These are phyloP conservation scores for Arabidopsis arenosa DNA, from an alignment of 345 rosid species.

Conservation along the genomic window DNA sequence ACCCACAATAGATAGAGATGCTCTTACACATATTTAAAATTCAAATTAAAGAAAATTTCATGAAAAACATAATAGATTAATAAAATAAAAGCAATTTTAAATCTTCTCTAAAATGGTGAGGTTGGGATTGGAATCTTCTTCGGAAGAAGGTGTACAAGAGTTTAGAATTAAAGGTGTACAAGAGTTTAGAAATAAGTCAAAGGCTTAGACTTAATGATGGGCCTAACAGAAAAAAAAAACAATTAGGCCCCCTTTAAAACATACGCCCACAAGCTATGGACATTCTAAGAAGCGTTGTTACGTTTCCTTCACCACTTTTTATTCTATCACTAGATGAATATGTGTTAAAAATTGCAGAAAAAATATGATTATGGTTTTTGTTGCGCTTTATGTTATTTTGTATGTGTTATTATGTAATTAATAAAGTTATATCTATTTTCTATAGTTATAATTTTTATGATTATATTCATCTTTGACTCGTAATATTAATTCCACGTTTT, in stretches of 20 bases:
- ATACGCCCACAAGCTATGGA: neutral
- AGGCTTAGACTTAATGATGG: neutral
- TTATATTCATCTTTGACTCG: too few relatives aligned
- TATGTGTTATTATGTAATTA: too few relatives aligned
- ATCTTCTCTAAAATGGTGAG: neutral
- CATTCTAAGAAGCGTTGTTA: neutral
- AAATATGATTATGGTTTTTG: too few relatives aligned
- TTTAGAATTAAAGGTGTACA: neutral
- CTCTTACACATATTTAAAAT: neutral
- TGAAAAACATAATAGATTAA: neutral
- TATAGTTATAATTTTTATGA: too few relatives aligned
- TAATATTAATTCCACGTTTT: too few relatives aligned
- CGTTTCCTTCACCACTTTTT: neutral
- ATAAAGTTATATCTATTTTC: too few relatives aligned
- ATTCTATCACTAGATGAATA: too few relatives aligned
- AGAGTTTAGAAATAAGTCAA: neutral
- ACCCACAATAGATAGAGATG: too few relatives aligned
- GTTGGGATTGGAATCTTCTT: neutral
- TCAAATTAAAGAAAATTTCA: neutral
- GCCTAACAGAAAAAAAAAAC: neutral
- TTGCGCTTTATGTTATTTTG: too few relatives aligned
- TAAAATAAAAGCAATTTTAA: neutral
- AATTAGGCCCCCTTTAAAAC: neutral
- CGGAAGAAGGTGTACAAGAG: neutral
- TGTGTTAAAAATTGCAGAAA: too few relatives aligned